Percentiles rank a stretch among this genome's conserved stretches.
Conservation (phyloP, 306 rosid genomes). For the Phaseolus lunatus region DNA sequence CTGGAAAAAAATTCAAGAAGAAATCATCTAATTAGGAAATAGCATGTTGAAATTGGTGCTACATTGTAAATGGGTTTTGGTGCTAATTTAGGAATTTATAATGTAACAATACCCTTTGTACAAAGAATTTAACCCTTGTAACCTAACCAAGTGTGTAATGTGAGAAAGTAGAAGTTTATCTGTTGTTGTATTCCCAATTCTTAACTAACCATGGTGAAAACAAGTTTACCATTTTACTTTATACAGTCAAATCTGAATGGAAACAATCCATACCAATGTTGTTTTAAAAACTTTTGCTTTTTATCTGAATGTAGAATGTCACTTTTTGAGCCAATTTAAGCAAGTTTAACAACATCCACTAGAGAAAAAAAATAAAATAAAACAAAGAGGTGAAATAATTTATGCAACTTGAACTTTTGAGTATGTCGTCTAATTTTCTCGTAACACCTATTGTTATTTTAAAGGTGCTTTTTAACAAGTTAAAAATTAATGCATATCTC, state of each 20-base stretch:
- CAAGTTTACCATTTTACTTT: neutral
- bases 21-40: slow-evolving; percentile 18
- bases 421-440: neutral
- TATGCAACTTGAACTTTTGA: neutral
- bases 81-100: neutral
- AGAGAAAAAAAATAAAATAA: neutral
- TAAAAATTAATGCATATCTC: neutral
- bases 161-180: neutral
- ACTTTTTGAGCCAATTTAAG: neutral
- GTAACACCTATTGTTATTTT: neutral
- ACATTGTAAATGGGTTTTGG: slow-evolving; percentile 7
- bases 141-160: neutral
- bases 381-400: neutral
- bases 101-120: neutral
- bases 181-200: neutral
- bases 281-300: neutral
- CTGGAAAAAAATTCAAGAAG: slow-evolving; percentile 24
- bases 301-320: neutral
- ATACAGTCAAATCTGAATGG: neutral
- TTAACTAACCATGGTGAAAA: neutral
- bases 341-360: neutral
- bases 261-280: neutral
- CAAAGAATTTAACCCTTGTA: neutral
- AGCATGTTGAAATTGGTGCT: slow-evolving; percentile 3
- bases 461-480: neutral